phyloP scores from a whole-genome alignment of 495 filamentous ascomycete species.

The Chaetomium fimeti region DNA sequence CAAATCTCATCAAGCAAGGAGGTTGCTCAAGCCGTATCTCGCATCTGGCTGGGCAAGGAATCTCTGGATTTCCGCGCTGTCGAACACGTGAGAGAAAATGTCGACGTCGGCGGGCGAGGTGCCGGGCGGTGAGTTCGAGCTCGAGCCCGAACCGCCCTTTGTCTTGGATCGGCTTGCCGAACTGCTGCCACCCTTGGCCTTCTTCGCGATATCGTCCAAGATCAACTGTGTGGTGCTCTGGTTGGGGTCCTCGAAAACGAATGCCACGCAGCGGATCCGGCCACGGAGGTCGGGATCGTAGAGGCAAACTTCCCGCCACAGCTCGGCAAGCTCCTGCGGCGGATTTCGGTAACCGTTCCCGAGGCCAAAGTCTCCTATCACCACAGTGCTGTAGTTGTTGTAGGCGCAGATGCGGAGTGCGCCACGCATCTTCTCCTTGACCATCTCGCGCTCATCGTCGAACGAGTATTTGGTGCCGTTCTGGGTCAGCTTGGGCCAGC shows the following conservation, averaged over 20 bases:
- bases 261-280: slow-evolving; percentile 65
- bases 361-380: slow-evolving; percentile 69
- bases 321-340: slow-evolving; percentile 60
- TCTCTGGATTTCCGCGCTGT: slow-evolving; percentile 41
- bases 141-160: slow-evolving; percentile 28
- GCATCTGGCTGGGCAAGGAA: slow-evolving; percentile 46
- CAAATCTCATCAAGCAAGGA: slow-evolving; percentile 33
- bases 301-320: slow-evolving; percentile 68
- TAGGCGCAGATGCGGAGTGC: slow-evolving; percentile 65
- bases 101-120: slow-evolving; percentile 43
- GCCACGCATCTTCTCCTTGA: slow-evolving; percentile 67
- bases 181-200: slow-evolving; percentile 36
- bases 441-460: slow-evolving; percentile 62
- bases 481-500: slow-evolving; percentile 67
- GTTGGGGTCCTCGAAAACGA: slow-evolving; percentile 60
- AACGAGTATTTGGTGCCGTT: slow-evolving; percentile 67
- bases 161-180: slow-evolving; percentile 40
- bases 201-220: slow-evolving; percentile 49
- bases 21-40: slow-evolving; percentile 44
- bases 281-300: slow-evolving; percentile 65
- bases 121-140: slow-evolving; percentile 25
- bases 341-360: slow-evolving; percentile 70
- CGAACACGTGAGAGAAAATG: slow-evolving; percentile 46
- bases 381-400: slow-evolving; percentile 57
- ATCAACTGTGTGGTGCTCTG: slow-evolving; percentile 49